These are phyloP conservation scores for Eucommia ulmoides DNA, from an alignment of 257 asterid genomes.

Conservation along the genomic window DNA sequence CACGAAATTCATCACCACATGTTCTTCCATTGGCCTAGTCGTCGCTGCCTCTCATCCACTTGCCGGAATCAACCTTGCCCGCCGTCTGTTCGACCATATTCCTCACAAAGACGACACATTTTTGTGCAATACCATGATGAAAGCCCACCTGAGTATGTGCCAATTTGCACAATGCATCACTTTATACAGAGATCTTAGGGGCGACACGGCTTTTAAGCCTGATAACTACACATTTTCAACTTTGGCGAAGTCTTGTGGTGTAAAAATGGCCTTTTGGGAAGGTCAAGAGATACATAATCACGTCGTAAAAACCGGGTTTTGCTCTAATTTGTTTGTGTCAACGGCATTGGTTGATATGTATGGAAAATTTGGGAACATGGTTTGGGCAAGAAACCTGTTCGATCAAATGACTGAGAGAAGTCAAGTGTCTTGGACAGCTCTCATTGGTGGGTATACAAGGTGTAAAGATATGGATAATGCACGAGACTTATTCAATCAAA, in stretches of 20 bases:
- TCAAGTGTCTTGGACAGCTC: constrained; percentile 83
- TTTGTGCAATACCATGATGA: constrained; percentile 82
- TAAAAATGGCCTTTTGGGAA: constrained; percentile 29
- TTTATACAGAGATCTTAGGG: constrained; percentile 35
- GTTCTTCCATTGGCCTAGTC: constrained; percentile 20
- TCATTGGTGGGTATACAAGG: constrained; percentile 62
- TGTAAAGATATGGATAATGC: constrained; percentile 43
- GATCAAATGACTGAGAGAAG: constrained; percentile 76
- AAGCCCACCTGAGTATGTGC: constrained; percentile 45
- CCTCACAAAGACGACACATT: constrained; percentile 42
- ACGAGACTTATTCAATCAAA: constrained; percentile 27
- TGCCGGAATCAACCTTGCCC: constrained; percentile 46
- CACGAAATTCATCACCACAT: constrained; percentile 52
- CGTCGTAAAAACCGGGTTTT: constrained; percentile 47
- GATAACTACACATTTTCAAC: constrained; percentile 74
- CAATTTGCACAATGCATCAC: constrained; percentile 31
- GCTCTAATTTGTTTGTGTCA: constrained; percentile 50
- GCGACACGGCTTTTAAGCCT: constrained; percentile 44
- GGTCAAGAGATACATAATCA: constrained; percentile 63
- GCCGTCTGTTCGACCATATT: constrained; percentile 51
- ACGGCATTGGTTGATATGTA: constrained; percentile 90
- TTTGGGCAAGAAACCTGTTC: constrained; percentile 38
- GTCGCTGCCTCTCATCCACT: constrained; percentile 9
- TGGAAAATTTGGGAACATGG: constrained; percentile 62
- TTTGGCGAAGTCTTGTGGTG: constrained; percentile 70